Conservation (phyloP, 257 asterid genomes). For the Salvia splendens region DNA sequence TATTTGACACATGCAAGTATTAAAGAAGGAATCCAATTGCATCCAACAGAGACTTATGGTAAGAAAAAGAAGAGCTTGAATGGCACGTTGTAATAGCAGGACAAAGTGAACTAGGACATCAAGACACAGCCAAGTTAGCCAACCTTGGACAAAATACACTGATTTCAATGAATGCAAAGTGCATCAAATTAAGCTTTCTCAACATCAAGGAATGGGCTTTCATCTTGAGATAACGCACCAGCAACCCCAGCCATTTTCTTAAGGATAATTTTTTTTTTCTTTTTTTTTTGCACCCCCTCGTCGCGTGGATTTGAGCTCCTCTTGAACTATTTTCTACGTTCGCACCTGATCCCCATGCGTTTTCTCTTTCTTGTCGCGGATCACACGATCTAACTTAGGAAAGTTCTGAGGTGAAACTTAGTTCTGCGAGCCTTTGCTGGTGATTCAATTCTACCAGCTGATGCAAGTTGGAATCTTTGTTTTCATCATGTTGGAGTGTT, state of each 20-base stretch:
- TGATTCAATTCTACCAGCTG: background rate
- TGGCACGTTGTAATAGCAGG: slow-evolving; percentile 31
- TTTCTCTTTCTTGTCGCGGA: too few species aligned
- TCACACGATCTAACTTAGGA: slow-evolving; percentile 33
- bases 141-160: slow-evolving; percentile 36
- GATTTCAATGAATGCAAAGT: slow-evolving; percentile 29
- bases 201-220: slow-evolving; percentile 64
- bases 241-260: too few species aligned
- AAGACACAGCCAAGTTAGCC: slow-evolving; percentile 31
- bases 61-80: slow-evolving; percentile 19
- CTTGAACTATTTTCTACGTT: too few species aligned
- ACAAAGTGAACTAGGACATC: slow-evolving; percentile 25
- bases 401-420: slow-evolving; percentile 21
- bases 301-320: too few species aligned
- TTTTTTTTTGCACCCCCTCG: too few species aligned
- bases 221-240: slow-evolving; percentile 34
- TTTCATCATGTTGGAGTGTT: slow-evolving; percentile 35
- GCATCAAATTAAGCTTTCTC: slow-evolving; percentile 19
- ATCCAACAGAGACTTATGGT: too few species aligned
- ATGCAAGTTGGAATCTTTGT: slow-evolving; percentile 34
- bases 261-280: too few species aligned
- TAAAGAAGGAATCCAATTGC: too few species aligned
- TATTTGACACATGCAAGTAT: too few species aligned
- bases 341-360: too few species aligned
- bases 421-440: slow-evolving; percentile 6